Conservation (phyloP, 2,329 filamentous ascomycete genomes). For the Xylariaceae sp. region DNA sequence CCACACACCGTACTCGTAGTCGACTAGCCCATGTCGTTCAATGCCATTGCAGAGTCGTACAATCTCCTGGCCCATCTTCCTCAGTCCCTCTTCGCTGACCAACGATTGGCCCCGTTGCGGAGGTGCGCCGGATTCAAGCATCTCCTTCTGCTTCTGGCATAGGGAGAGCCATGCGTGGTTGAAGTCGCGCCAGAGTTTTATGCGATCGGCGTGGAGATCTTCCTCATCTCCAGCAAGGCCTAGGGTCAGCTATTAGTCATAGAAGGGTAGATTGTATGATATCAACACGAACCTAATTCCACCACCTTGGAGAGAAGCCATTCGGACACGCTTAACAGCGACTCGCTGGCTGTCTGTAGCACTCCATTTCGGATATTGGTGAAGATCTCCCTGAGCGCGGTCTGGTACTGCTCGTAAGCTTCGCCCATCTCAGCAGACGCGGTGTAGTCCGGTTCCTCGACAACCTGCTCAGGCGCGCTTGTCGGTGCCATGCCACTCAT, state of each 20-base stretch:
- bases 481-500: constrained; percentile 54
- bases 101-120: constrained; percentile 65
- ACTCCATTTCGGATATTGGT: constrained; percentile 66
- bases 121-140: constrained; percentile 66
- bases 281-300: constrained; percentile 56
- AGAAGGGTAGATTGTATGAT: constrained; percentile 11
- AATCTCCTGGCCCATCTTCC: constrained; percentile 82
- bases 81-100: constrained; percentile 71
- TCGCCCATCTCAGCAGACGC: constrained; percentile 63
- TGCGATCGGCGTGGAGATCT: constrained; percentile 73
- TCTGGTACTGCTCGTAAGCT: constrained; percentile 70
- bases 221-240: constrained; percentile 86
- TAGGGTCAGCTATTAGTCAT: constrained; percentile 48
- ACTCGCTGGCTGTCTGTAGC: constrained; percentile 57
- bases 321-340: constrained; percentile 58
- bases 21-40: constrained; percentile 90
- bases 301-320: constrained; percentile 63
- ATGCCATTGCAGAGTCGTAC: constrained; percentile 83
- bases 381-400: constrained; percentile 70
- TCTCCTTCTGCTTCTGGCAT: constrained; percentile 82
- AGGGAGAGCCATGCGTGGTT: constrained; percentile 89
- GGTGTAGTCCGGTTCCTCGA: constrained; percentile 63
- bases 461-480: constrained; percentile 52
- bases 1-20: constrained; percentile 97
- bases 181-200: constrained; percentile 91